phyloP scores from a whole-genome alignment of 768 basidiomycete species.

The Hortiboletus campestris region DNA sequence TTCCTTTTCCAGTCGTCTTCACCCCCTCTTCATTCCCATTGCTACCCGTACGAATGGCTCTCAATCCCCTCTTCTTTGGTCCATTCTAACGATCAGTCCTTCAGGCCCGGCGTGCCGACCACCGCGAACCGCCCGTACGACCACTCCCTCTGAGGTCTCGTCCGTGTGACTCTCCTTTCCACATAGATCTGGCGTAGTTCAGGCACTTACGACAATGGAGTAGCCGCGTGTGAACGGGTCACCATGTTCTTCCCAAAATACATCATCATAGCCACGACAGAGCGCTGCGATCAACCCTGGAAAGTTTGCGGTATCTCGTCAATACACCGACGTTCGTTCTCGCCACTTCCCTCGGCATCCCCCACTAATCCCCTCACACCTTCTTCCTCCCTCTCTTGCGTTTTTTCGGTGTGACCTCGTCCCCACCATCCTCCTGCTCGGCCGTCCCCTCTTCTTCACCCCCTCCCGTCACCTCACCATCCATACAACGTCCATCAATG shows the following conservation, averaged over 20 bases:
- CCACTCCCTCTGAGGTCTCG: too few relatives aligned
- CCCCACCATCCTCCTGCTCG: not conserved
- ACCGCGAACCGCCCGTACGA: too few relatives aligned
- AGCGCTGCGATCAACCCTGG: constrained; percentile 13
- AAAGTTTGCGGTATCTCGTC: constrained; percentile 1
- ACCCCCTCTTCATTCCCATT: not conserved
- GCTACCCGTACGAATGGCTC: not conserved
- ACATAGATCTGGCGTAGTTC: not conserved
- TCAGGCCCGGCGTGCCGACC: not conserved
- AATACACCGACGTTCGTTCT: not conserved
- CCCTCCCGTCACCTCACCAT: constrained; percentile 2
- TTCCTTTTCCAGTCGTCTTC: constrained; percentile 10
- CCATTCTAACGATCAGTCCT: not conserved
- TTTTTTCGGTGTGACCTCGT: constrained; percentile 13
- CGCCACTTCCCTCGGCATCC: too few relatives aligned
- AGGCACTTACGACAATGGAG: constrained; percentile 25
- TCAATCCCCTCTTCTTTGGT: not conserved
- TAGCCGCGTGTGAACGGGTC: constrained; percentile 12
- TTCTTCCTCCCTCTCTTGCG: constrained; percentile 23
- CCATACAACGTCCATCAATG: constrained; percentile 14
- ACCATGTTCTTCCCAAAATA: constrained; percentile 3
- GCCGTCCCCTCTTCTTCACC: constrained; percentile 10
- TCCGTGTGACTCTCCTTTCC: not conserved
- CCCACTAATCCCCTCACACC: constrained; percentile 2
- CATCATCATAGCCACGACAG: not conserved